These are phyloP conservation scores for Cladorrhinum sp. DNA, from an alignment of 2,329 filamentous ascomycete genomes.

Conservation along the genomic window DNA sequence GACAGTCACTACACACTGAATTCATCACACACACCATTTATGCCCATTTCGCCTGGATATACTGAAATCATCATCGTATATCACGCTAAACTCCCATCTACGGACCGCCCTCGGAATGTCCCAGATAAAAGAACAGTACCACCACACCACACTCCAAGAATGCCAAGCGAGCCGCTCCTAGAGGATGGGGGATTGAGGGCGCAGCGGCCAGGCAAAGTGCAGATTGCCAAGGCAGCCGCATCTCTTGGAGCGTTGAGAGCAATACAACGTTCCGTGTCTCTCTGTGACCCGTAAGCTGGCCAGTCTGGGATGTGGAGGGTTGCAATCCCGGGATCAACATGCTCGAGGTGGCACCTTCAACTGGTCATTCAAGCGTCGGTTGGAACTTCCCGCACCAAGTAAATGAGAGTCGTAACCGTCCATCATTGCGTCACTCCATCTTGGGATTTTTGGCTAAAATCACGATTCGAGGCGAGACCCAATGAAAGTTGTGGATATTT, in stretches of 20 bases:
- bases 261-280: neutral
- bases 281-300: too few relatives aligned
- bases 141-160: neutral
- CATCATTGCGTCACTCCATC: neutral
- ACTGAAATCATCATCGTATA: neutral
- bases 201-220: neutral
- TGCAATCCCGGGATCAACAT: neutral
- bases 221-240: constrained; percentile 20
- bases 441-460: neutral
- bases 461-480: too few relatives aligned
- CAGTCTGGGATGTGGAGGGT: neutral
- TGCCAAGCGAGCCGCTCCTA: constrained; percentile 14
- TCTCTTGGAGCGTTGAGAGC: neutral
- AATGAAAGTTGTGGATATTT: too few relatives aligned
- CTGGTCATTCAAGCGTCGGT: neutral
- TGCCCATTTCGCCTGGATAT: neutral
- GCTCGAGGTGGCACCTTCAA: too few relatives aligned
- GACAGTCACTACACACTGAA: neutral
- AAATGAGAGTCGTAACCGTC: neutral
- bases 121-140: neutral
- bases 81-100: neutral
- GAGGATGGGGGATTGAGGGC: neutral
- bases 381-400: neutral
- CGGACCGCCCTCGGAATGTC: neutral
- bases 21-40: neutral